These are phyloP conservation scores for Penicillium samsonianum DNA, from an alignment of 495 filamentous ascomycete species.

Conservation along the genomic window DNA sequence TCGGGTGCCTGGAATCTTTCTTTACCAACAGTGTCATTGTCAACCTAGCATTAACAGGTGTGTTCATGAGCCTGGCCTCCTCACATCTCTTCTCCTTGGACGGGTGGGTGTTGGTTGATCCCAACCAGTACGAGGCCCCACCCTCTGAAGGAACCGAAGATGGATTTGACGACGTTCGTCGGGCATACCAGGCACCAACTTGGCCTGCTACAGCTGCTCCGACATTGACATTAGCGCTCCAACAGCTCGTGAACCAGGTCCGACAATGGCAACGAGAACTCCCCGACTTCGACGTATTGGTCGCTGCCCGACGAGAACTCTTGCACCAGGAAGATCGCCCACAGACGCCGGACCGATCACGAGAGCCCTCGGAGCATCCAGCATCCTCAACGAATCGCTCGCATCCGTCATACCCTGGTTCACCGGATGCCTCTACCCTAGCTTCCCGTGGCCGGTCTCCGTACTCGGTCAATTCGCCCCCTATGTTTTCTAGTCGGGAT, in stretches of 20 bases:
- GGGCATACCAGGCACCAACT: slow-evolving; percentile 39
- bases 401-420: slow-evolving; percentile 59
- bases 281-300: slow-evolving; percentile 72
- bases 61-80: slow-evolving; percentile 76
- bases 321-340: slow-evolving; percentile 39
- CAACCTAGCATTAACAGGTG: slow-evolving; percentile 82
- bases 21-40: slow-evolving; percentile 87
- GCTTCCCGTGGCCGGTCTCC: slow-evolving; percentile 28
- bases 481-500: slow-evolving; percentile 21
- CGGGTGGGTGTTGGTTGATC: slow-evolving; percentile 83
- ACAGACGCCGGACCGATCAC: slow-evolving; percentile 18
- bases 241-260: slow-evolving; percentile 63
- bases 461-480: slow-evolving; percentile 14
- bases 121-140: slow-evolving; percentile 42
- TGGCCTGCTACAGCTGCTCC: slow-evolving; percentile 42
- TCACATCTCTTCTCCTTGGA: slow-evolving; percentile 83
- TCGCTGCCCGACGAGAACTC: slow-evolving; percentile 65
- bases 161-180: slow-evolving; percentile 28
- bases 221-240: slow-evolving; percentile 43
- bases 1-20: slow-evolving; percentile 73
- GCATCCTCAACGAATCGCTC: slow-evolving; percentile 25
- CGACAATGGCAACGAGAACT: slow-evolving; percentile 65
- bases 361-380: slow-evolving; percentile 28
- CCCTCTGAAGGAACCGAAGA: slow-evolving; percentile 7
- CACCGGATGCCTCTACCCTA: slow-evolving; percentile 55